phyloP scores from a whole-genome alignment of 768 basidiomycete species.

The Auricularia auricula-judae region DNA sequence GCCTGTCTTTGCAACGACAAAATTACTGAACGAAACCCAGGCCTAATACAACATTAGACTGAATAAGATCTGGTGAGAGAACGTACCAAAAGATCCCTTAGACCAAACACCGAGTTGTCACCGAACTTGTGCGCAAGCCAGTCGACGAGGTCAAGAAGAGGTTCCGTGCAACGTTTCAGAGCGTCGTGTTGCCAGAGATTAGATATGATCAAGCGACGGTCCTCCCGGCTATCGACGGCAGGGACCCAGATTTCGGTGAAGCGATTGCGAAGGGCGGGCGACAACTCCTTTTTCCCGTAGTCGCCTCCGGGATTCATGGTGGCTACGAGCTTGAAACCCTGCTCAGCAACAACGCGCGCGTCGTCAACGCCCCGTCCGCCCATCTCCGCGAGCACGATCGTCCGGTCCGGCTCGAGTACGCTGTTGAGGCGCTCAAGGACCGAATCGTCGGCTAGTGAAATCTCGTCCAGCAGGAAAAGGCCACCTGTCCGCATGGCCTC shows the following conservation, averaged over 20 bases:
- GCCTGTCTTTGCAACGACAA: constrained; percentile 24
- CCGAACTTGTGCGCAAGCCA: constrained; percentile 62
- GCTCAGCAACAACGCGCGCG: constrained; percentile 51
- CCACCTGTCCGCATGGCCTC: constrained; percentile 81
- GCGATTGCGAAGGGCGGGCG: constrained; percentile 90
- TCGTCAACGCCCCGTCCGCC: constrained; percentile 66
- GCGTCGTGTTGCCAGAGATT: constrained; percentile 51
- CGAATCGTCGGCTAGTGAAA: constrained; percentile 95
- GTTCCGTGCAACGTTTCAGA: constrained; percentile 44
- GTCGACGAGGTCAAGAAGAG: constrained; percentile 64
- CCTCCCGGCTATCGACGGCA: constrained; percentile 55
- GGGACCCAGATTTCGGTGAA: constrained; percentile 99
- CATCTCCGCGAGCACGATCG: constrained; percentile 85
- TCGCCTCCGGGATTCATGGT: constrained; percentile 99
- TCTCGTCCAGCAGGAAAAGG: constrained; percentile 88
- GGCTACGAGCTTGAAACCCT: constrained; percentile 78
- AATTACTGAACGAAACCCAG: constrained; percentile 86
- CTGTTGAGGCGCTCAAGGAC: constrained; percentile 95
- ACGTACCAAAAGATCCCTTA: constrained; percentile 82
- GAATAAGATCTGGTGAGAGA: not conserved
- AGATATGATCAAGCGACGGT: constrained; percentile 68
- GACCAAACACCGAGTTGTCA: constrained; percentile 54
- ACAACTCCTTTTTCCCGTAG: constrained; percentile 97
- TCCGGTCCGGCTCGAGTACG: constrained; percentile 84
- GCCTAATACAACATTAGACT: constrained; percentile 37